Conservation (phyloP, 441 rosid genomes). For the Gossypium laxum region DNA sequence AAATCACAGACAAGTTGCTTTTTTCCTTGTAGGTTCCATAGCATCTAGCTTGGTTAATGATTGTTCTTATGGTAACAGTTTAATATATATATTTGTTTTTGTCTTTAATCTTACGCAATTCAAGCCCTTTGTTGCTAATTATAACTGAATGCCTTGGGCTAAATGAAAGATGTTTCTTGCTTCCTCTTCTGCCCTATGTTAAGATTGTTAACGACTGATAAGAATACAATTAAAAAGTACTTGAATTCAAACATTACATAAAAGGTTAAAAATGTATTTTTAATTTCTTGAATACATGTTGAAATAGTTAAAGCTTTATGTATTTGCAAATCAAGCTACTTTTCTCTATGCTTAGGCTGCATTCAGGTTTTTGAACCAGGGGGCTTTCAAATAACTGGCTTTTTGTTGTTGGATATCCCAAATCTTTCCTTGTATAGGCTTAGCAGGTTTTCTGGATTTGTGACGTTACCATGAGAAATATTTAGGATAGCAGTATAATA, state of each 20-base stretch:
- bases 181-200: background rate
- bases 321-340: background rate
- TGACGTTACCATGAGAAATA: background rate
- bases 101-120: background rate
- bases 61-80: constrained; percentile 11
- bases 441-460: background rate
- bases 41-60: constrained; percentile 24
- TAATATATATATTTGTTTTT: constrained; percentile 10
- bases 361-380: background rate
- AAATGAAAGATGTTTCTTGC: constrained; percentile 7
- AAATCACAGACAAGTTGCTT: constrained; percentile 95
- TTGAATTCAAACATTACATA: background rate
- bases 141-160: constrained; percentile 15
- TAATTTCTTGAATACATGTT: background rate
- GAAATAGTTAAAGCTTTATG: background rate
- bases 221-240: background rate
- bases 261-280: background rate
- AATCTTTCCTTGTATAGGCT: background rate
- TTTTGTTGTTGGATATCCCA: background rate
- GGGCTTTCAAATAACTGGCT: background rate
- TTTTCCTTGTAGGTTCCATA: constrained; percentile 79
- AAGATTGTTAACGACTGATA: background rate
- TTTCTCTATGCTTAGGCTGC: constrained; percentile 2
- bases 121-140: background rate
- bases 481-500: background rate